These are phyloP conservation scores for Pisolithus albus DNA, from an alignment of 768 basidiomycete genomes.

Conservation along the genomic window DNA sequence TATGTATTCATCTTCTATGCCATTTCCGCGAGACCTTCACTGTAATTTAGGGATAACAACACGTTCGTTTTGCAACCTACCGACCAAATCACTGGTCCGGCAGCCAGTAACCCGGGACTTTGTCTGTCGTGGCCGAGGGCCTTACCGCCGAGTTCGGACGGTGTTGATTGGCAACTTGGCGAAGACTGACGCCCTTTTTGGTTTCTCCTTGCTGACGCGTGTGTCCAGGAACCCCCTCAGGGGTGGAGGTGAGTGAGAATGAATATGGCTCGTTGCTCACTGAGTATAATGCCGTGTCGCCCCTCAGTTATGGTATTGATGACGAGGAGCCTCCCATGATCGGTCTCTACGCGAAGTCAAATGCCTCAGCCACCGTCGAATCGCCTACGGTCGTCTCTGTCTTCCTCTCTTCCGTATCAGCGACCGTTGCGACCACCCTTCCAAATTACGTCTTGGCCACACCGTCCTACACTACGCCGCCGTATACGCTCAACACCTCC, in stretches of 20 bases:
- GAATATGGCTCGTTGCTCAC: background rate
- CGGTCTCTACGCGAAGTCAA: slow-evolving; percentile 57
- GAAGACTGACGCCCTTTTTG: background rate
- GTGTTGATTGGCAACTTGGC: slow-evolving; percentile 83
- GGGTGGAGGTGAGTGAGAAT: slow-evolving; percentile 57
- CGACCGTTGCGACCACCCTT: no score
- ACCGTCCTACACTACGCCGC: no score
- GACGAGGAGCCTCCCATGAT: slow-evolving; percentile 68
- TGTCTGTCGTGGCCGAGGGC: slow-evolving; percentile 75
- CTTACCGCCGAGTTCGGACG: slow-evolving; percentile 58
- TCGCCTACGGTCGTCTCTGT: no score
- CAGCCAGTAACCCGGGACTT: slow-evolving; percentile 53
- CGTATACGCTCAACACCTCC: no score
- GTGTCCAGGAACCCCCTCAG: slow-evolving; percentile 45
- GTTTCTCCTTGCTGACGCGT: background rate
- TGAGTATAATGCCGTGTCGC: slow-evolving; percentile 2
- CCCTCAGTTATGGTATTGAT: slow-evolving; percentile 63
- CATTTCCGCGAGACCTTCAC: background rate
- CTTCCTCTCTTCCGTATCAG: no score
- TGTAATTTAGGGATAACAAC: slow-evolving; percentile 16
- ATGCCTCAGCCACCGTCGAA: no score
- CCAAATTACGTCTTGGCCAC: no score
- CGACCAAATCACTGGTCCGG: slow-evolving; percentile 74
- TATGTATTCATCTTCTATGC: slow-evolving; percentile 21
- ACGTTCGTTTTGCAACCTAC: slow-evolving; percentile 62